phyloP scores from a whole-genome alignment of 495 filamentous ascomycete species.

The Echria macrotheca region DNA sequence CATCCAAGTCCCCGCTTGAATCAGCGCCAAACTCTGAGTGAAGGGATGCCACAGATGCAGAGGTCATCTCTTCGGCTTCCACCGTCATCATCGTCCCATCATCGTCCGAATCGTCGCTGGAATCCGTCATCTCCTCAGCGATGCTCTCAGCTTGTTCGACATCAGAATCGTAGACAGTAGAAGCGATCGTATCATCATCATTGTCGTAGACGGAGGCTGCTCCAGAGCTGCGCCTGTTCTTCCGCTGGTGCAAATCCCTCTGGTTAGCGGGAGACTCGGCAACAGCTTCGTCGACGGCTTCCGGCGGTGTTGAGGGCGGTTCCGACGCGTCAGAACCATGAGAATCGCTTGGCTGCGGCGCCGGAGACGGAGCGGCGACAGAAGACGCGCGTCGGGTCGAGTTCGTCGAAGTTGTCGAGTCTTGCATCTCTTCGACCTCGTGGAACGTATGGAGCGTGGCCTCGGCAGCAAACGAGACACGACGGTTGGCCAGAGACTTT shows the following conservation, averaged over 20 bases:
- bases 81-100: constrained; percentile 73
- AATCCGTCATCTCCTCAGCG: constrained; percentile 49
- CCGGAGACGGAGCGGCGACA: constrained; percentile 42
- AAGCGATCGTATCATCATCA: constrained; percentile 63
- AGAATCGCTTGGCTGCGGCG: constrained; percentile 28
- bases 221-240: constrained; percentile 59
- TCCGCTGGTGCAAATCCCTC: constrained; percentile 60
- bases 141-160: constrained; percentile 58
- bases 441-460: constrained; percentile 98
- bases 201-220: constrained; percentile 55
- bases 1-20: constrained; percentile 65
- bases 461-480: constrained; percentile 96
- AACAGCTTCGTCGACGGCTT: constrained; percentile 55
- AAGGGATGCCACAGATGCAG: constrained; percentile 53
- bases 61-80: constrained; percentile 63
- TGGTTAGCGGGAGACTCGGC: constrained; percentile 65
- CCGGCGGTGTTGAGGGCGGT: constrained; percentile 60
- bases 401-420: constrained; percentile 79
- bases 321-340: constrained; percentile 48
- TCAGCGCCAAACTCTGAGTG: constrained; percentile 54
- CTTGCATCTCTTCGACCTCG: constrained; percentile 81
- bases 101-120: constrained; percentile 56
- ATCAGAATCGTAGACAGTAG: constrained; percentile 70
- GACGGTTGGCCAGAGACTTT: constrained; percentile 87
- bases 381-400: constrained; percentile 67